These are phyloP conservation scores for Helotiales sp. DNA, from an alignment of 2,329 filamentous ascomycete species.

Conservation along the genomic window DNA sequence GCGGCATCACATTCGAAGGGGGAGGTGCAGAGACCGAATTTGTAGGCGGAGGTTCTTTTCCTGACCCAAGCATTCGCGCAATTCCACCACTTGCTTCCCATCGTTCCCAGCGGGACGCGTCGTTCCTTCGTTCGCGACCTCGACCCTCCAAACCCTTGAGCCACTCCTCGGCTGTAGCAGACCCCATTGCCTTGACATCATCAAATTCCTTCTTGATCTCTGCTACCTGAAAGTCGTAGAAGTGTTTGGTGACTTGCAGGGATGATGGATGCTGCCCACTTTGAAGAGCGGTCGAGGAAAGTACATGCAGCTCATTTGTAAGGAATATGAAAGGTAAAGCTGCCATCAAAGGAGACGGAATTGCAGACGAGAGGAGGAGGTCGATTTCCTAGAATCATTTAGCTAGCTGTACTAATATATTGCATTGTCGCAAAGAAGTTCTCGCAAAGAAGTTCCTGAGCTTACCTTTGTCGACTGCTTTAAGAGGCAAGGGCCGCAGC, in stretches of 20 bases:
- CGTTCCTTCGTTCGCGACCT: conserved; percentile 63
- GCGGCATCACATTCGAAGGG: not conserved
- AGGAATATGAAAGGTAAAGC: conserved; percentile 73
- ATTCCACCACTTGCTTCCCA: conserved; percentile 56
- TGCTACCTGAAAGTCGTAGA: conserved; percentile 65
- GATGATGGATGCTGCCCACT: conserved; percentile 52
- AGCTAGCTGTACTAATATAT: conserved; percentile 33
- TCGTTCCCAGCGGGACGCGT: conserved; percentile 74
- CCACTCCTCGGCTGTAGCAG: conserved; percentile 76
- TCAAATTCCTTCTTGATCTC: conserved; percentile 66
- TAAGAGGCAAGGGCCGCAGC: conserved; percentile 70
- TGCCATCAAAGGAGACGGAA: conserved; percentile 65
- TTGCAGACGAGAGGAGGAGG: conserved; percentile 64
- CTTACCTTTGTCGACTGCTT: conserved; percentile 68
- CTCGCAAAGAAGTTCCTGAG: too few relatives aligned
- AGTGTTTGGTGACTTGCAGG: conserved; percentile 67
- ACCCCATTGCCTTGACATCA: conserved; percentile 67
- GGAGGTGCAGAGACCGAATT: not conserved
- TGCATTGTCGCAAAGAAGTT: not conserved
- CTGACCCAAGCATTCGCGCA: conserved; percentile 32
- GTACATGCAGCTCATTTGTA: conserved; percentile 63
- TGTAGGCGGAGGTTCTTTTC: conserved; percentile 10
- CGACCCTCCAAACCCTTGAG: conserved; percentile 72
- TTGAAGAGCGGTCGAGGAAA: conserved; percentile 61
- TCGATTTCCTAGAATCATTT: conserved; percentile 67